Conservation (phyloP, 345 rosid species). For the Brassica nigra region DNA sequence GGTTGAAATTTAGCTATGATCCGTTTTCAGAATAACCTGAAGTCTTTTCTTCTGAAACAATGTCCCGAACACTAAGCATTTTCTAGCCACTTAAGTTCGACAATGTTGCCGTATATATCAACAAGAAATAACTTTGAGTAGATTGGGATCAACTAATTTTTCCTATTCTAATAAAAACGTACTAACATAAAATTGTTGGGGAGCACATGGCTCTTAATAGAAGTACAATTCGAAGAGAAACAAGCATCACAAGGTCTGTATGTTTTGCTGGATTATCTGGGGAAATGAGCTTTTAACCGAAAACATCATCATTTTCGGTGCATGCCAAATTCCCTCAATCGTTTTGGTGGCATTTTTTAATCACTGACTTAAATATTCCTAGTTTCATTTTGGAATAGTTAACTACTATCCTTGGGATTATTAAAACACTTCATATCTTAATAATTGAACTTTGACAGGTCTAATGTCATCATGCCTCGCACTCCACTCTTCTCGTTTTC, state of each 20-base stretch:
- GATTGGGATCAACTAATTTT: neutral
- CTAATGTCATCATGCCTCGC: slow-evolving; percentile 52
- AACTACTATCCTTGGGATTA: slow-evolving; percentile 41
- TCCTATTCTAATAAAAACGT: slow-evolving; percentile 11
- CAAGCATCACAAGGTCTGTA: slow-evolving; percentile 33
- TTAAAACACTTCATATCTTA: slow-evolving; percentile 45
- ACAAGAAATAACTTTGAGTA: neutral
- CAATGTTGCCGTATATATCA: neutral
- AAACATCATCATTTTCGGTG: slow-evolving; percentile 43
- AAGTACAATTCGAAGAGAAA: slow-evolving; percentile 37
- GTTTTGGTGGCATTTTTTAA: neutral
- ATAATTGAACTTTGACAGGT: slow-evolving; percentile 53
- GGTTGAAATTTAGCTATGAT: neutral
- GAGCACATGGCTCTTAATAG: slow-evolving; percentile 38
- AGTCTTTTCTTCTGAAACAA: neutral
- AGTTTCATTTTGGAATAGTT: slow-evolving; percentile 26
- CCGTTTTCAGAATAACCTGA: neutral
- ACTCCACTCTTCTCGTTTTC: slow-evolving; percentile 51
- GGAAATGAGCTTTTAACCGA: slow-evolving; percentile 37
- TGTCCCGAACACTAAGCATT: neutral
- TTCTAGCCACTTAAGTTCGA: neutral
- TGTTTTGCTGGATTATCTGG: slow-evolving; percentile 38
- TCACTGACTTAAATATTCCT: slow-evolving; percentile 25
- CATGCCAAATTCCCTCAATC: slow-evolving; percentile 35
- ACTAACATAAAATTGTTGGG: slow-evolving; percentile 31